Evolutionary conservation across 495 filamentous ascomycete genomes (phyloP), one percentile per base, ranked within the genome.

Genomic region (Gamarada debralockiae): DNA sequence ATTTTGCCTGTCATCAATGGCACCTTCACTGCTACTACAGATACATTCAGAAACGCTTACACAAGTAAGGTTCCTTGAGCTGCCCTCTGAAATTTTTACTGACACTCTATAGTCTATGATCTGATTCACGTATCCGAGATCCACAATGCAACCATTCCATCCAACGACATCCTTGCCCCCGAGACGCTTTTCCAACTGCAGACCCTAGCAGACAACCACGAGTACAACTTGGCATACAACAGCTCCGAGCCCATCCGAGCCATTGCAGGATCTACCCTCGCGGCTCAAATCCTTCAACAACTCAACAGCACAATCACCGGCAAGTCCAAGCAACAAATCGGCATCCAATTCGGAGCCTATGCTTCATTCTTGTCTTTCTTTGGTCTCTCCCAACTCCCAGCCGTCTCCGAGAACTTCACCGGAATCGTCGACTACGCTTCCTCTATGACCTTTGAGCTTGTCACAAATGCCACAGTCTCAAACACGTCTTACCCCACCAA

Each of bases 321-420:
- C 6, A 80, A 81, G 50, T 73, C 73, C 27, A 60, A 52, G 8
- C 50, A 65, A 38, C 84, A 80, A 55, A 66, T 90, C 67, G 77
- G 70, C 18, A 66, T 92, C 60, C 67, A 86, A 45, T 84, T 91
- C 66, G 88, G 89, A 43, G 73, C 77, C 24, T 85, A 86, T 56
- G 85, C 79, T 29, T 79, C 85, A 55, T 86, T 89, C 64, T 70
- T 87, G 41, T 81, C 85, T 8, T 86, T 92, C 67, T 86, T 90
- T 63, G 87, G 85, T 10, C 74, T 92, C 10, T 63, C 84, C 27
- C 66, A 78, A 40, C 74, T 92, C 36, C 72, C 78, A 3, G 65
- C 62, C 1, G 71, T 73, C 18, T 75, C 75, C 27, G 50, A 63
- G 1, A 77, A 87, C 60, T 91, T 93, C 72, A 79, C 72, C 50